Evolutionary conservation across 192 early-diverging fungal genomes (phyloP).

Genomic region (Coemansia erecta): DNA sequence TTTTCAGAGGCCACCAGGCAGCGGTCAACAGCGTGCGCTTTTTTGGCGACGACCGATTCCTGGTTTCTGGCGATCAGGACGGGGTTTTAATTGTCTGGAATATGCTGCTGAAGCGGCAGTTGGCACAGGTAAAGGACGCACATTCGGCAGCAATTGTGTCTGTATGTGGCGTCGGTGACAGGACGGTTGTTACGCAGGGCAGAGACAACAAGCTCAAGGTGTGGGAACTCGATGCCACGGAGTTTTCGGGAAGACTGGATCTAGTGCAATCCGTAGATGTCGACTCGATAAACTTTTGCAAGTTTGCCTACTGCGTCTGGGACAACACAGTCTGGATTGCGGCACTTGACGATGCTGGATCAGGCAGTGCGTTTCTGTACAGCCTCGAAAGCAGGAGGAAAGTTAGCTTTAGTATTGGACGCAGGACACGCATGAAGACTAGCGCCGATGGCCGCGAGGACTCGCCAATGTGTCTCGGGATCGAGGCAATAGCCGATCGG

Average conservation of each 20-base stretch:
- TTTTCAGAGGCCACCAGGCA: conserved; percentile 46
- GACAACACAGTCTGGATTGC: conserved; percentile 19
- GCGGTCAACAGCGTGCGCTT: conserved; percentile 50
- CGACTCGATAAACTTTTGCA: conserved; percentile 53
- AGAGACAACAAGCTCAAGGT: conserved; percentile 45
- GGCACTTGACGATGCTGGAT: conserved; percentile 17
- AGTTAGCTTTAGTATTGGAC: conserved; percentile 18
- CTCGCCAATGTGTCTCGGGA: conserved; percentile 39
- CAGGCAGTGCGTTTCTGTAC: conserved; percentile 27
- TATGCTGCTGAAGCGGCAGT: conserved; percentile 45
- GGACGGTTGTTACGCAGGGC: conserved; percentile 42
- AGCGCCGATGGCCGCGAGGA: conserved; percentile 27
- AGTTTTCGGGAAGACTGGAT: conserved; percentile 22
- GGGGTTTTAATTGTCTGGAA: conserved; percentile 47
- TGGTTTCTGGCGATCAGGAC: conserved; percentile 49
- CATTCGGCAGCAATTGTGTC: conserved; percentile 32
- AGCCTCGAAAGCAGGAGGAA: conserved; percentile 5
- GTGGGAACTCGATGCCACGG: conserved; percentile 29
- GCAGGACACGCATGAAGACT: conserved; percentile 12
- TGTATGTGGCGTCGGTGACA: conserved; percentile 13
- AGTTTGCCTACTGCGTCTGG: conserved; percentile 8
- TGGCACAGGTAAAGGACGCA: conserved; percentile 14
- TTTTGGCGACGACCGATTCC: conserved; percentile 34
- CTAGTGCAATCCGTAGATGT: conserved; percentile 13
- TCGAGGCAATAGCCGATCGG: not conserved